These are phyloP conservation scores for Saturnispora gosingensis DNA, from an alignment of 805 yeast species.

Conservation along the genomic window DNA sequence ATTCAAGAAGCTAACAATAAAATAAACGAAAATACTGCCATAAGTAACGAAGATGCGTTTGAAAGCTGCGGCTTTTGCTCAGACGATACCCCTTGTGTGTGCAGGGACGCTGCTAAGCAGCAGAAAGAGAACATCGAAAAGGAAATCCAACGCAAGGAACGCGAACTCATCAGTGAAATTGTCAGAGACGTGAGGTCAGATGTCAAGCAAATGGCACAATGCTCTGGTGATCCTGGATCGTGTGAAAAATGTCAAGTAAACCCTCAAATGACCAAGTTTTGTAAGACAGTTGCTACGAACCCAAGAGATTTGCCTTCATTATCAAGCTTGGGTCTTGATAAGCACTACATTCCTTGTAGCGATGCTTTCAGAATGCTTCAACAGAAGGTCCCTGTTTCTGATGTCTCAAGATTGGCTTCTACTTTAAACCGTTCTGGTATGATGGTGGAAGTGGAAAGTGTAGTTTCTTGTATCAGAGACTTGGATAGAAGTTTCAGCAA, in stretches of 20 bases:
- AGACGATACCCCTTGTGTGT: slow-evolving; percentile 85
- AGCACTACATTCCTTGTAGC: slow-evolving; percentile 71
- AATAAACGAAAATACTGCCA: background rate
- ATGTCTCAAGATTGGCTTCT: slow-evolving; percentile 25
- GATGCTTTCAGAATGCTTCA: slow-evolving; percentile 85
- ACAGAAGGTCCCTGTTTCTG: slow-evolving; percentile 24
- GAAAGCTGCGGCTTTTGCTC: slow-evolving; percentile 93
- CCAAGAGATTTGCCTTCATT: slow-evolving; percentile 17
- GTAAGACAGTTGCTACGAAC: slow-evolving; percentile 63
- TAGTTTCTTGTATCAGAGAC: slow-evolving; percentile 75
- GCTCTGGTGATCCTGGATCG: slow-evolving; percentile 85
- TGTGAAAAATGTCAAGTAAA: slow-evolving; percentile 76
- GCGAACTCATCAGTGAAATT: slow-evolving; percentile 8
- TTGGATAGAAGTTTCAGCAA: slow-evolving; percentile 43
- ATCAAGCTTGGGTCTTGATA: slow-evolving; percentile 21
- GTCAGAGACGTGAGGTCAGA: slow-evolving; percentile 8
- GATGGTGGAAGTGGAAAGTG: slow-evolving; percentile 87
- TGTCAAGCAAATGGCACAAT: slow-evolving; percentile 32
- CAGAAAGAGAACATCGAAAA: slow-evolving; percentile 25
- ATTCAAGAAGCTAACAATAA: background rate
- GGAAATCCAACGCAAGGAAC: slow-evolving; percentile 12
- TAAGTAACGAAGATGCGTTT: slow-evolving; percentile 20
- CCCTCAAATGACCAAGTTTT: slow-evolving; percentile 82
- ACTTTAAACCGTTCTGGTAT: slow-evolving; percentile 73
- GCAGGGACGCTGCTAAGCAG: slow-evolving; percentile 60